Conservation (phyloP, 23 red algal genomes). For the Pyropia haitanensis region DNA sequence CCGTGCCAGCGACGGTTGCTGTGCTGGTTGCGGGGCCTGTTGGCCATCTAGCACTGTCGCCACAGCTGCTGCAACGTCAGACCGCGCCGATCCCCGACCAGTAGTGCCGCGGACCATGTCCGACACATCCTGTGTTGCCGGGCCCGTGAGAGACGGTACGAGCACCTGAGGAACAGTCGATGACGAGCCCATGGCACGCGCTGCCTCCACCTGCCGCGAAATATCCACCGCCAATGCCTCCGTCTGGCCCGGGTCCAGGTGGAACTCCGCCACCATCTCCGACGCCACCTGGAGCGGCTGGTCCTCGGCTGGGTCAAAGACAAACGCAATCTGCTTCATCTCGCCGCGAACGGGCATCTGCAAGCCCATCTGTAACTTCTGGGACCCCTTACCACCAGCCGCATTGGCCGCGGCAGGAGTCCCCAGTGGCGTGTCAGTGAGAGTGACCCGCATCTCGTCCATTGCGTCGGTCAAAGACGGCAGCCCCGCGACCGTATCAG, state of each 20-base stretch:
- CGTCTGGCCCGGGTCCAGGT: constrained; percentile 44
- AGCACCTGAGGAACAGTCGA: too few species aligned
- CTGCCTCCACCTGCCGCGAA: not conserved
- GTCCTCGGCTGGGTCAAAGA: constrained; percentile 81
- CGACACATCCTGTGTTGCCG: too few species aligned
- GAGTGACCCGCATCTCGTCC: too few species aligned
- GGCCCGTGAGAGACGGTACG: not conserved
- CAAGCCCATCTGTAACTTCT: constrained; percentile 40
- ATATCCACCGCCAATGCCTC: constrained; percentile 22
- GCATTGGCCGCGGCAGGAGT: constrained; percentile 12
- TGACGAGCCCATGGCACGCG: constrained; percentile 10
- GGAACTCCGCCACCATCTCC: constrained; percentile 92
- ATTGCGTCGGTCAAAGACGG: too few species aligned
- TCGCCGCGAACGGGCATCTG: constrained; percentile 72
- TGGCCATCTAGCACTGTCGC: too few species aligned
- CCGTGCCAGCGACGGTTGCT: too few species aligned
- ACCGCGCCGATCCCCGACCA: too few species aligned
- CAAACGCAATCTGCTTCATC: constrained; percentile 85
- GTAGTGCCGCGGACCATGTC: too few species aligned
- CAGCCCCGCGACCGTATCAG: too few species aligned
- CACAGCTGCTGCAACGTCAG: too few species aligned
- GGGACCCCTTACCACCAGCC: constrained; percentile 13
- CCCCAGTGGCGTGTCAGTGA: not conserved
- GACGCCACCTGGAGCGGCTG: constrained; percentile 58
- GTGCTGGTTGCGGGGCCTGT: too few species aligned